Evolutionary conservation across 2,329 filamentous ascomycete genomes (phyloP), one percentile per base, ranked within the genome.

Genomic region (Ophiocordyceps camponoti-rufipedis): DNA sequence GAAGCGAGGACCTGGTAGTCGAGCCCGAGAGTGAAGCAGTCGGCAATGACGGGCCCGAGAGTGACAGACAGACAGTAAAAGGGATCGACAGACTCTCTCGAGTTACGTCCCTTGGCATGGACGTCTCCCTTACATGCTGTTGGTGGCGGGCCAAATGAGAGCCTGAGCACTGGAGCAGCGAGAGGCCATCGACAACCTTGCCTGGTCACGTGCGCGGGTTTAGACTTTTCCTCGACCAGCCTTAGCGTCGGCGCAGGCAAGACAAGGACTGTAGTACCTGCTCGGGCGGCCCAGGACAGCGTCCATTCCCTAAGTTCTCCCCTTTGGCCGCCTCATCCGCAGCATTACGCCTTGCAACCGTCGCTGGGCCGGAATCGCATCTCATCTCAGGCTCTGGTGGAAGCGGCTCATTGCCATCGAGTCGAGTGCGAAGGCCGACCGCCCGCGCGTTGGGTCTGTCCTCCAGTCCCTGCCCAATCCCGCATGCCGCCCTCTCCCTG

Each of bases 221-320:
- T 55, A 55, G 52, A 52, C 53, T 56, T 56, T 53, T 50, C 51
- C 53, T 53, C 47, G 50, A 56, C 52, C 45, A 47, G 54, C 46
- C 47, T 51, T 57, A 59, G 55, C 52, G 54, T 52, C 52, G 54
- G 53, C 47, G 48, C 52, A 44, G 49, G 49, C 50, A 49, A 51
- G 51, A 40, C 49, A 50, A 52, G 50, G 54, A 57, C 54, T 55
- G 40, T 8, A 41, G 19, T 41, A 28, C 44, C 28, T 41, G 42
- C 47, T 48, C 55, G 56, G 55, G 32, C 53, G 54, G 61, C 60
- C 58, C 55, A 61, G 48, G 58, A 62, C 62, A 63, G 40, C 44
- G 29, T 45, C 44, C 60, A 60, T 58, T 61, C 38, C 38, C 43
- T n/a, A n/a, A n/a, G n/a, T 45, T 45, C 35, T 41, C 23, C 16